Evolutionary conservation across 352 stramenopile species (phyloP), one percentile per base, ranked within the genome.

Genomic region (Globisporangium iwayamae): DNA sequence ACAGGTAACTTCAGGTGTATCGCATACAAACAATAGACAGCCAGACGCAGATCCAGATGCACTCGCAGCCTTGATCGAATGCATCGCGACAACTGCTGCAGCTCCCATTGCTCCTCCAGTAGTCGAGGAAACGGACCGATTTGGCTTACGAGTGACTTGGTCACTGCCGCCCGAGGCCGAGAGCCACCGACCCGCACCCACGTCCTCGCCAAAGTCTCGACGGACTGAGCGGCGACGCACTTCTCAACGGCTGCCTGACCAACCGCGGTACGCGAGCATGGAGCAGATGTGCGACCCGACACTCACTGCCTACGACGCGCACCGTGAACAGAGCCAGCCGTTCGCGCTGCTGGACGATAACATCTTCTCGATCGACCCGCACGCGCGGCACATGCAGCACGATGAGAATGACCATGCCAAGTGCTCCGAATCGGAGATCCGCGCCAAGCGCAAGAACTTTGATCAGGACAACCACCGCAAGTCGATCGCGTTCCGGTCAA

Each of bases 381-480:
- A 79, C 25, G 74, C 76, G 9, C 62, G 57, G 6, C 79, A 87
- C 46, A 79, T 87, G 66, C 67, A 82, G 34, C 56, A 75, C 14
- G 74, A 86, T 13, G 79, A 89, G 39, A 58, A 68, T n/a, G 75
- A 83, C 32, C 63, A 66, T n/a, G 64, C 54, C 46, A 66, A 51
- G 63, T 25, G 41, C 10, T 63, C 61, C 8, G 53, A 70, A 16
- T 75, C 66, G 20, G 73, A 86, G 10, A 73, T 89, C 10, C 63
- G 84, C 4, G 76, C 76, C 2, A 91, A 91, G 65, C 68, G 75
- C 36, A 87, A 87, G 54, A 79, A 75, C n/a, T 65, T 87, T 39
- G 77, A 80, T n/a, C 69, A 89, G 39, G 81, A 91, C 25, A 66
- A 76, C 7, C 75, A 79, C 39, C 79, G 70, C 41, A 91, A 91